Conservation (phyloP, 1,284 basidiomycete species). For the Wallemia mellicola region DNA sequence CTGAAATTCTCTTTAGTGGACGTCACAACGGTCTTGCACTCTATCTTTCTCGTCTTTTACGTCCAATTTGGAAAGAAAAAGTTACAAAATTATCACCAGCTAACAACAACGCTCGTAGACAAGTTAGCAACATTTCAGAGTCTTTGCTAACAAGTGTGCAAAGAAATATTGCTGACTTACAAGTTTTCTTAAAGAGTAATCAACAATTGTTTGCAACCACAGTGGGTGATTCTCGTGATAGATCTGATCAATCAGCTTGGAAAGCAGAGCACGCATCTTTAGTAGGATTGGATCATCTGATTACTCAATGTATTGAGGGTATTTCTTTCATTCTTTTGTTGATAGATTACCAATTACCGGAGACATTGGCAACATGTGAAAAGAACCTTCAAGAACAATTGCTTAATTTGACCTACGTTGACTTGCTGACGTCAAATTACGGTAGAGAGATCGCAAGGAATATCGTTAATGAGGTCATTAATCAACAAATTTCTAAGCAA, state of each 20-base stretch:
- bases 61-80: slow-evolving; percentile 62
- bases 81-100: slow-evolving; percentile 31
- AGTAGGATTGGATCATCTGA: slow-evolving; percentile 33
- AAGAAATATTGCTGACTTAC: slow-evolving; percentile 43
- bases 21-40: slow-evolving; percentile 65
- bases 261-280: slow-evolving; percentile 59
- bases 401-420: slow-evolving; percentile 41
- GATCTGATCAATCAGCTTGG: slow-evolving; percentile 48
- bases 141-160: slow-evolving; percentile 34
- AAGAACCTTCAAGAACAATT: slow-evolving; percentile 34
- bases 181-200: slow-evolving; percentile 39
- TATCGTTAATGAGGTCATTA: slow-evolving; percentile 82
- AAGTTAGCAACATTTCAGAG: slow-evolving; percentile 29
- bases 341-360: slow-evolving; percentile 66
- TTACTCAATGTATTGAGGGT: slow-evolving; percentile 60
- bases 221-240: slow-evolving; percentile 26
- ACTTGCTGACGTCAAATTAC: slow-evolving; percentile 47
- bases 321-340: slow-evolving; percentile 75
- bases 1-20: slow-evolving; percentile 50
- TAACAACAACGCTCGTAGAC: slow-evolving; percentile 1
- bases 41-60: slow-evolving; percentile 53
- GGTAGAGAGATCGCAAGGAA: slow-evolving; percentile 56
- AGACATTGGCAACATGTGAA: slow-evolving; percentile 50
- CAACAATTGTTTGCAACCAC: slow-evolving; percentile 47
- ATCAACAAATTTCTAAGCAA: slow-evolving; percentile 87